Conservation (phyloP, 805 yeast genomes). For the Babjeviella inositovora region DNA sequence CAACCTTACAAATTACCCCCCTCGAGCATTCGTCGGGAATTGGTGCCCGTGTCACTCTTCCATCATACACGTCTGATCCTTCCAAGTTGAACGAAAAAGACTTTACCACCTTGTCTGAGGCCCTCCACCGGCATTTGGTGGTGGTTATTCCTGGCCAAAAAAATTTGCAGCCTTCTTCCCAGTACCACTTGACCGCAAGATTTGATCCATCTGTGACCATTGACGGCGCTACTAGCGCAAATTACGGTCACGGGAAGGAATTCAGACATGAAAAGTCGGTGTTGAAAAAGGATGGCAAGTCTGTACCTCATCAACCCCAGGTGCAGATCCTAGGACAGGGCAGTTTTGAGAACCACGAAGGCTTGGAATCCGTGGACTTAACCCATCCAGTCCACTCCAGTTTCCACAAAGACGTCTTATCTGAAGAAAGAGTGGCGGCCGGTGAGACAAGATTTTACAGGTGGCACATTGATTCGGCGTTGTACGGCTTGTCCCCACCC, state of each 20-base stretch:
- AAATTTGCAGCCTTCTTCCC: constrained; percentile 57
- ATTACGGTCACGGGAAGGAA: constrained; percentile 78
- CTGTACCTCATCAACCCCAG: constrained; percentile 75
- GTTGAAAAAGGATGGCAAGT: constrained; percentile 63
- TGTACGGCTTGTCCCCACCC: constrained; percentile 78
- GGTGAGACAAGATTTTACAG: constrained; percentile 73
- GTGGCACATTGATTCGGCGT: constrained; percentile 90
- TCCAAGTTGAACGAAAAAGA: constrained; percentile 48
- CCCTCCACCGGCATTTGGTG: constrained; percentile 55
- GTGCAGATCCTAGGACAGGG: constrained; percentile 88
- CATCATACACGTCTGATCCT: constrained; percentile 63
- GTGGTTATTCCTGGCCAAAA: constrained; percentile 60
- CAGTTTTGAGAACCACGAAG: constrained; percentile 41
- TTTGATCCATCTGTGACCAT: constrained; percentile 55
- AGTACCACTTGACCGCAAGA: constrained; percentile 57
- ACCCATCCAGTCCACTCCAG: constrained; percentile 77
- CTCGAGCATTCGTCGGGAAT: no score
- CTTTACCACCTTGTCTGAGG: constrained; percentile 42
- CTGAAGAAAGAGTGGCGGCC: constrained; percentile 42
- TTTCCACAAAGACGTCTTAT: constrained; percentile 57
- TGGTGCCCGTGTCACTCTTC: constrained; percentile 57
- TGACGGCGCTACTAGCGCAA: constrained; percentile 26
- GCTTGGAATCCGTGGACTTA: constrained; percentile 35
- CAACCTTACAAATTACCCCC: no score
- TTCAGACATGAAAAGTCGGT: constrained; percentile 37